Conservation (phyloP, 768 basidiomycete genomes). For the Melanogaster broomeanus region DNA sequence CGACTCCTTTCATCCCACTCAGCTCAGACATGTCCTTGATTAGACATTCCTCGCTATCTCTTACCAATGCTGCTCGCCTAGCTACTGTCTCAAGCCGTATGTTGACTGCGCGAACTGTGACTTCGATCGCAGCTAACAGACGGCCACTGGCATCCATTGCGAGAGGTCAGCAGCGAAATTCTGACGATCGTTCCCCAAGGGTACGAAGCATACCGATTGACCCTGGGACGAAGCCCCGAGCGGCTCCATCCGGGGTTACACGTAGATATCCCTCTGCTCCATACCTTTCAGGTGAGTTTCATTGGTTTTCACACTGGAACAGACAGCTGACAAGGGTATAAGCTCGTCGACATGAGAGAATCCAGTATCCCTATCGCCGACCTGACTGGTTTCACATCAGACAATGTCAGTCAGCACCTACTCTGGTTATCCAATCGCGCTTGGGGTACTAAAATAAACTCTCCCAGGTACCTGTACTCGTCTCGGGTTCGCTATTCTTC, state of each 20-base stretch:
- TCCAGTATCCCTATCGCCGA: constrained; percentile 44
- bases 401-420: constrained; percentile 30
- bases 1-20: not conserved
- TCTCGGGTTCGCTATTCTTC: constrained; percentile 57
- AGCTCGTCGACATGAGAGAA: constrained; percentile 47
- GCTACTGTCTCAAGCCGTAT: not conserved
- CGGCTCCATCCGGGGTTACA: constrained; percentile 48
- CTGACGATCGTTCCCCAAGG: constrained; percentile 55
- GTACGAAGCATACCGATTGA: constrained; percentile 53
- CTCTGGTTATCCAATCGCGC: not conserved
- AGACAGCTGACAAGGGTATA: not conserved
- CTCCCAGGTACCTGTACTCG: constrained; percentile 47
- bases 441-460: not conserved
- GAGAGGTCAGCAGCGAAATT: constrained; percentile 28
- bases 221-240: constrained; percentile 48
- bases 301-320: not conserved
- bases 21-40: not conserved
- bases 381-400: constrained; percentile 37
- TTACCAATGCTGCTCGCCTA: not conserved
- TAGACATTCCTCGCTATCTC: not conserved
- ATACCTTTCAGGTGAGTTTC: constrained; percentile 34
- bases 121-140: not conserved
- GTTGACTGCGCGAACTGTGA: not conserved
- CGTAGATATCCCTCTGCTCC: constrained; percentile 46
- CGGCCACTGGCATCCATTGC: not conserved